A percentile compares a stretch with the other conserved stretches of the same genome.
Conservation (phyloP, 805 yeast genomes). For the Zygosaccharomyces pseudorouxii region DNA sequence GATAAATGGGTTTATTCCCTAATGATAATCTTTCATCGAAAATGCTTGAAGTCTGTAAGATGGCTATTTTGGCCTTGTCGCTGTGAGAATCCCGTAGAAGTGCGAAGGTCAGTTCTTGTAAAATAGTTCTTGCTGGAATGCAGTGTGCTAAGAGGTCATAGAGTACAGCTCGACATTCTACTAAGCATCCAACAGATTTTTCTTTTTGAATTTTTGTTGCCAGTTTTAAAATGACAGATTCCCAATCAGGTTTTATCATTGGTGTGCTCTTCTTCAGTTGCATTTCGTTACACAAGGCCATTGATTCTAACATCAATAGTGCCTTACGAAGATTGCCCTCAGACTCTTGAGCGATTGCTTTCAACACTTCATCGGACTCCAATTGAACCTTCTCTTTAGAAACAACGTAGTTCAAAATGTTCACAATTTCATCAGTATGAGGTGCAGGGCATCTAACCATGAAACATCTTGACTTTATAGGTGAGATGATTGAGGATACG, state of each 20-base stretch:
- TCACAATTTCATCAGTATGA: slow-evolving; percentile 48
- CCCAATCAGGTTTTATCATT: slow-evolving; percentile 82
- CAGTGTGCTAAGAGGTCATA: slow-evolving; percentile 90
- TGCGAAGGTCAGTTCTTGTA: slow-evolving; percentile 55
- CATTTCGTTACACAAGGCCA: slow-evolving; percentile 62
- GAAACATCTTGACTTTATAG: slow-evolving; percentile 89
- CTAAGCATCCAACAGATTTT: slow-evolving; percentile 54
- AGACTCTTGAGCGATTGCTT: slow-evolving; percentile 49
- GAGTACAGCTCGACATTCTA: slow-evolving; percentile 58
- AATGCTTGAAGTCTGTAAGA: slow-evolving; percentile 57
- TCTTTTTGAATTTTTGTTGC: slow-evolving; percentile 56
- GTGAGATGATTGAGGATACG: slow-evolving; percentile 86
- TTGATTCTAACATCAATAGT: slow-evolving; percentile 74
- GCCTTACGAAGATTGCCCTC: slow-evolving; percentile 76
- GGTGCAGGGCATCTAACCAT: slow-evolving; percentile 89
- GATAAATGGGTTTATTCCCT: slow-evolving; percentile 88
- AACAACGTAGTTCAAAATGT: slow-evolving; percentile 53
- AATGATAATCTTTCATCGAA: slow-evolving; percentile 82
- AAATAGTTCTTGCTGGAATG: slow-evolving; percentile 79
- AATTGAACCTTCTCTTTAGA: slow-evolving; percentile 46
- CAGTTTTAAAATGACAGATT: slow-evolving; percentile 63
- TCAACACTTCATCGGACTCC: slow-evolving; percentile 43
- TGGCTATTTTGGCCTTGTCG: slow-evolving; percentile 37
- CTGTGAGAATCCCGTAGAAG: slow-evolving; percentile 35
- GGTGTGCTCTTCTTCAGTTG: slow-evolving; percentile 43